Evolutionary conservation across 768 basidiomycete genomes (phyloP).

Genomic region (Mycena leptocephala): DNA sequence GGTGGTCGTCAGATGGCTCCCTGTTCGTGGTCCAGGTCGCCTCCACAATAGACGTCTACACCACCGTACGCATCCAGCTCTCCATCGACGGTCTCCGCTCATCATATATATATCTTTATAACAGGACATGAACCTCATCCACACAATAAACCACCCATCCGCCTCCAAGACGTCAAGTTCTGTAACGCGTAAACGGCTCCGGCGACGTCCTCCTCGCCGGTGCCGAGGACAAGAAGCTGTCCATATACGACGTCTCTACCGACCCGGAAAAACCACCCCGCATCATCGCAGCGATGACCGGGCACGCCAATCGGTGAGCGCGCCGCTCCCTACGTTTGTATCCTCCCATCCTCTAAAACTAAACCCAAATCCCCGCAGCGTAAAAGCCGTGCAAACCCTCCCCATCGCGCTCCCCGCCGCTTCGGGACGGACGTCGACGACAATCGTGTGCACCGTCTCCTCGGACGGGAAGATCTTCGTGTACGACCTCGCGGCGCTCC

Average conservation of each 20-base stretch:
- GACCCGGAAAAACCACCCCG: conserved; percentile 64
- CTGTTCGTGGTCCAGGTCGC: conserved; percentile 87
- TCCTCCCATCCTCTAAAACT: background rate
- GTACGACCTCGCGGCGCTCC: conserved; percentile 76
- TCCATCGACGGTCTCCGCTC: background rate
- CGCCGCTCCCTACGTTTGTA: background rate
- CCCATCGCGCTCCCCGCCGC: conserved; percentile 69
- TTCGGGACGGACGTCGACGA: conserved; percentile 62
- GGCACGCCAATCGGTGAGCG: conserved; percentile 90
- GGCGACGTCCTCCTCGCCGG: conserved; percentile 86
- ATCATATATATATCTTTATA: background rate
- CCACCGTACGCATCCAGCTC: conserved; percentile 68
- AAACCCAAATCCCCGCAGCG: conserved; percentile 58
- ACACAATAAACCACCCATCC: conserved; percentile 84
- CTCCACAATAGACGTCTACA: conserved; percentile 86
- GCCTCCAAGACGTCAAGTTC: conserved; percentile 91
- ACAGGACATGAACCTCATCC: conserved; percentile 86
- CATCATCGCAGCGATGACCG: conserved; percentile 81
- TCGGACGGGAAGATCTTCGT: conserved; percentile 92
- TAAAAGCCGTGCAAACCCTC: conserved; percentile 86
- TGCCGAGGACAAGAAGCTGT: conserved; percentile 92
- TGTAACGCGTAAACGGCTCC: conserved; percentile 67
- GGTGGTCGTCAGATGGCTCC: conserved; percentile 87
- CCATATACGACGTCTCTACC: conserved; percentile 78
- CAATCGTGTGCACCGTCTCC: conserved; percentile 83